A percentile compares a stretch with the other conserved stretches of the same genome.
phyloP scores from a whole-genome alignment of 1,284 basidiomycete species.

The Cryptococcus depauperatus region DNA sequence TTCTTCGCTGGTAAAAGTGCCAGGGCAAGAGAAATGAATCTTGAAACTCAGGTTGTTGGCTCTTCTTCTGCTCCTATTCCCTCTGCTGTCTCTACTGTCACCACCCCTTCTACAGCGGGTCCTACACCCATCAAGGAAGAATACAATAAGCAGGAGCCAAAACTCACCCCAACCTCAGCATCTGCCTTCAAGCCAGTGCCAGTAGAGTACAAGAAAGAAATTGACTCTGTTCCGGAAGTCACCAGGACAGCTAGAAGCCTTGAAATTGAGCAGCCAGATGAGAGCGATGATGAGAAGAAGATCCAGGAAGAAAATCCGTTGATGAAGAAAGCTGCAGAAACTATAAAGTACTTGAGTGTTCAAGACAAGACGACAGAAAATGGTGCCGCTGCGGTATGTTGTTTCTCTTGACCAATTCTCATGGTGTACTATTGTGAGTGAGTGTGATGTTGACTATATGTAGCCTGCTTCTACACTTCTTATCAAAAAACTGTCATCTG shows the following conservation, averaged over 20 bases:
- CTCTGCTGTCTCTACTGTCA: slow-evolving; percentile 13
- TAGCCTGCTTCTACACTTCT: slow-evolving; percentile 51
- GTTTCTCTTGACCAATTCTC: not conserved
- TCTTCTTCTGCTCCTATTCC: slow-evolving; percentile 44
- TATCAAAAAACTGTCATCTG: slow-evolving; percentile 75
- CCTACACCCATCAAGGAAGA: slow-evolving; percentile 7
- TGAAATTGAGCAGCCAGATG: slow-evolving; percentile 37
- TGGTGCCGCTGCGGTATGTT: not conserved
- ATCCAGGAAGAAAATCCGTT: too few species aligned
- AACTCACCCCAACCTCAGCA: slow-evolving; percentile 3
- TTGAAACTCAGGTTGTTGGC: slow-evolving; percentile 46
- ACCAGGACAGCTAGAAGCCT: slow-evolving; percentile 25
- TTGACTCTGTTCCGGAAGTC: slow-evolving; percentile 18
- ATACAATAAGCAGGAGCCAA: slow-evolving; percentile 4
- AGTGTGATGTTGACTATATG: too few species aligned
- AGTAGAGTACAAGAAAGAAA: slow-evolving; percentile 10
- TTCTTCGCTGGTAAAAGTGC: slow-evolving; percentile 77
- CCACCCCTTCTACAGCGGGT: slow-evolving; percentile 8
- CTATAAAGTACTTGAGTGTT: not conserved
- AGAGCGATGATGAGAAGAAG: slow-evolving; percentile 9
- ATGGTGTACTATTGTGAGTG: not conserved
- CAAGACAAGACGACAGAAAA: not conserved
- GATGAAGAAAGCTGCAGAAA: too few species aligned
- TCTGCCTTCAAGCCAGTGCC: slow-evolving; percentile 11
- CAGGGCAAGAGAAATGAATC: slow-evolving; percentile 56